Conservation (phyloP, 2,329 filamentous ascomycete species). For the Calonectria pseudoturangicola region DNA sequence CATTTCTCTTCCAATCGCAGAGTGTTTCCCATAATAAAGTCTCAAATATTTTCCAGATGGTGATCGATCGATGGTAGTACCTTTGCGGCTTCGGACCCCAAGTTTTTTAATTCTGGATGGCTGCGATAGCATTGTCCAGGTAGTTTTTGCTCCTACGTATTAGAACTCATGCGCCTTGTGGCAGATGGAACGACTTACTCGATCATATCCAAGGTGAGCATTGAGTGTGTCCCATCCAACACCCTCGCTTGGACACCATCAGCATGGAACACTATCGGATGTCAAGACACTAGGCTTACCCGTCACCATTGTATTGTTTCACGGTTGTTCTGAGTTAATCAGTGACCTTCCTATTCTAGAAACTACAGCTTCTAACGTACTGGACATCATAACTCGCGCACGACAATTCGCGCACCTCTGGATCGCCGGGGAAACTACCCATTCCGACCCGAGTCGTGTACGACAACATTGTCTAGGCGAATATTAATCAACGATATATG, state of each 20-base stretch:
- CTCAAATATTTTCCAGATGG: no score
- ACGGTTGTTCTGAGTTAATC: background rate
- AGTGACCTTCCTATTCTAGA: background rate
- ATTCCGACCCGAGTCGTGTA: background rate
- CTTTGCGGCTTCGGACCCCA: background rate
- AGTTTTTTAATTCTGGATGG: background rate
- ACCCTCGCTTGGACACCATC: background rate
- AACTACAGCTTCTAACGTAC: background rate
- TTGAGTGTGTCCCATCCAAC: background rate
- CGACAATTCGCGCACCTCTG: background rate
- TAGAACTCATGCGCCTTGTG: background rate
- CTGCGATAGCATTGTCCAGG: background rate
- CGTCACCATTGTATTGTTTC: background rate
- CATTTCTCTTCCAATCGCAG: no score
- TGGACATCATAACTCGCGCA: background rate
- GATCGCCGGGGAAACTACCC: background rate
- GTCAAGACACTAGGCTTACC: background rate
- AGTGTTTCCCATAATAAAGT: no score
- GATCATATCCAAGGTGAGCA: background rate
- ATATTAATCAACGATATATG: background rate
- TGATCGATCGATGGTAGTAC: no score
- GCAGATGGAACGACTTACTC: background rate
- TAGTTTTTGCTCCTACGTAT: background rate
- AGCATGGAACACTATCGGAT: no score
- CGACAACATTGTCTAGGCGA: background rate